Percentiles rank a stretch among this genome's conserved stretches.
These are phyloP conservation scores for Didymellaceae sp. DNA, from an alignment of 2,329 filamentous ascomycete genomes.

Conservation along the genomic window DNA sequence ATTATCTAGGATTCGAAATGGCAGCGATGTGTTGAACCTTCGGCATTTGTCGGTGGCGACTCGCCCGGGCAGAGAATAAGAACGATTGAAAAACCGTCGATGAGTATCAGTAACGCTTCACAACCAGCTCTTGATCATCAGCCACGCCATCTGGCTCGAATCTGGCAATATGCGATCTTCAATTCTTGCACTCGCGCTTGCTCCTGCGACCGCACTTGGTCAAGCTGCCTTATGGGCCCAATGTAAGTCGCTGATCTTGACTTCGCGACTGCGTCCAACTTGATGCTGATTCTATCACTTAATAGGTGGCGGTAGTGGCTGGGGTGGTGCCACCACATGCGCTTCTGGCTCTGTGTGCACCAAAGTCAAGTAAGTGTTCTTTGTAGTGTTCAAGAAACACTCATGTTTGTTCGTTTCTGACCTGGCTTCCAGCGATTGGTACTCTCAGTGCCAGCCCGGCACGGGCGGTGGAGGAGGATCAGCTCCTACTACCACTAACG, in stretches of 20 bases:
- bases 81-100: background rate
- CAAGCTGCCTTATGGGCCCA: background rate
- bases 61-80: background rate
- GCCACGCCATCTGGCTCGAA: background rate
- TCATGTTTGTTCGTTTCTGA: background rate
- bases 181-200: background rate
- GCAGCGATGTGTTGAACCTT: background rate
- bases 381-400: background rate
- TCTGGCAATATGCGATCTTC: background rate
- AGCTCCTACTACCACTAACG: background rate
- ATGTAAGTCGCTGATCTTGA: background rate
- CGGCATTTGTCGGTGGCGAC: background rate
- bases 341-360: background rate
- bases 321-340: background rate
- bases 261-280: background rate
- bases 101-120: background rate
- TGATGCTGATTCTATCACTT: background rate
- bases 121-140: background rate
- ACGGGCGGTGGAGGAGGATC: background rate
- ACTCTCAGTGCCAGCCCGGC: background rate
- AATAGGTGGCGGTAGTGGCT: background rate
- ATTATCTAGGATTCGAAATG: background rate
- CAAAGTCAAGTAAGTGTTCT: background rate
- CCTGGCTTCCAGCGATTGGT: background rate
- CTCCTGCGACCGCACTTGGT: background rate